phyloP scores from a whole-genome alignment of 1,284 basidiomycete genomes.

The Kalmanozyma brasiliensis region DNA sequence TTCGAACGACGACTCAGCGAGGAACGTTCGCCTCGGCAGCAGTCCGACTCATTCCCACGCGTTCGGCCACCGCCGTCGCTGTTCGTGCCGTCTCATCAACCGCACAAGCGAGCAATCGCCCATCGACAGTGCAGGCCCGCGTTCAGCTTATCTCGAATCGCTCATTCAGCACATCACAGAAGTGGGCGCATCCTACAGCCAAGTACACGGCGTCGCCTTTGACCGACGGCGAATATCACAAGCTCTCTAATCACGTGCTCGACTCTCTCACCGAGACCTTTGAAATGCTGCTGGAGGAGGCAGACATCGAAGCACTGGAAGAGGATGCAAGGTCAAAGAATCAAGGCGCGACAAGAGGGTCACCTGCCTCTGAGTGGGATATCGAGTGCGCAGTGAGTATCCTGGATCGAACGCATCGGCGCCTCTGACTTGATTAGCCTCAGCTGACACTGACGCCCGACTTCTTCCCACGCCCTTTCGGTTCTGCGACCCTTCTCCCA shows the following conservation, averaged over 20 bases:
- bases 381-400: conserved; percentile 90
- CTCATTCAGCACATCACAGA: conserved; percentile 13
- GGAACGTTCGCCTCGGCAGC: conserved; percentile 10
- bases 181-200: conserved; percentile 15
- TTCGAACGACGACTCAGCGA: conserved; percentile 40
- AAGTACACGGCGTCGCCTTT: conserved; percentile 67
- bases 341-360: conserved; percentile 21
- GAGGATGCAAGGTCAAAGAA: conserved; percentile 14
- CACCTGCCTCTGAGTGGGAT: conserved; percentile 75
- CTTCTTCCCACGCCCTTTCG: conserved; percentile 7
- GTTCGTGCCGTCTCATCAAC: background rate
- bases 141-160: background rate
- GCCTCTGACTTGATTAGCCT: background rate
- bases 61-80: background rate
- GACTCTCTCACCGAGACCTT: conserved; percentile 81
- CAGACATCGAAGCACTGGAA: conserved; percentile 59
- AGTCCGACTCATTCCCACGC: conserved; percentile 9
- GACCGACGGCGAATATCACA: conserved; percentile 79
- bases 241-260: conserved; percentile 83
- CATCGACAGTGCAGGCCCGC: background rate
- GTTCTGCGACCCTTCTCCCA: background rate
- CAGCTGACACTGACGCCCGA: background rate
- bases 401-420: background rate
- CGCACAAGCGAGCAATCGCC: no score
- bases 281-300: conserved; percentile 79